phyloP scores from a whole-genome alignment of 164 flowering plant genomes.

The Kingdonia uniflora region DNA sequence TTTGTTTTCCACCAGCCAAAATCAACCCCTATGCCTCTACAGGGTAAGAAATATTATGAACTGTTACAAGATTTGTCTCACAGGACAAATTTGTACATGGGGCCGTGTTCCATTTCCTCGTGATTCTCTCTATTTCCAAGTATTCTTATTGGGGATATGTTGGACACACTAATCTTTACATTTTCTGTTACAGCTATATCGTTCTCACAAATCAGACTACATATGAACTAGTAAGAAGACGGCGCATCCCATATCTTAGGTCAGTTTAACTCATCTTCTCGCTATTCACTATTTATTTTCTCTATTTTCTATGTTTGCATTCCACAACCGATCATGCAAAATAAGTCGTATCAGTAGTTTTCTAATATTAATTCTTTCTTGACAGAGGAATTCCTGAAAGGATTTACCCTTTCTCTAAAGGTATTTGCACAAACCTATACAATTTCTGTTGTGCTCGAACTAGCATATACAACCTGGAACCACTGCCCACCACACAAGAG shows the following conservation, averaged over 20 bases:
- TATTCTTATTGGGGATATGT: background rate
- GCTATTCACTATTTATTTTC: background rate
- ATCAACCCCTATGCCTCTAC: background rate
- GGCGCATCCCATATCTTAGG: conserved; percentile 78
- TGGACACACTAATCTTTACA: background rate
- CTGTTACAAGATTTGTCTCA: background rate
- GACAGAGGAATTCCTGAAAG: conserved; percentile 71
- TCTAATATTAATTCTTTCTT: background rate
- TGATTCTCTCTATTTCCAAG: background rate
- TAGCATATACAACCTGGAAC: conserved; percentile 41
- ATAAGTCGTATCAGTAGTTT: background rate
- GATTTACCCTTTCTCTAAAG: conserved; percentile 86
- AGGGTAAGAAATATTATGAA: background rate
- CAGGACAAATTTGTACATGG: too few relatives aligned
- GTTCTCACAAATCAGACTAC: conserved; percentile 88
- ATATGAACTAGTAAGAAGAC: conserved; percentile 78
- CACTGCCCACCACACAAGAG: conserved; percentile 51
- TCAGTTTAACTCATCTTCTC: conserved; percentile 7
- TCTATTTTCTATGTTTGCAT: background rate
- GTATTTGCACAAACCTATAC: conserved; percentile 59
- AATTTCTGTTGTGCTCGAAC: conserved; percentile 49
- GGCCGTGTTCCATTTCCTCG: too few relatives aligned
- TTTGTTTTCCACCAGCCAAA: background rate
- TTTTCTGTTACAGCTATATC: conserved; percentile 60
- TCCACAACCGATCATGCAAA: background rate